Base-by-base conservation (phyloP, 345 rosid species). In the Diplotaxis tenuifolia region DNA sequence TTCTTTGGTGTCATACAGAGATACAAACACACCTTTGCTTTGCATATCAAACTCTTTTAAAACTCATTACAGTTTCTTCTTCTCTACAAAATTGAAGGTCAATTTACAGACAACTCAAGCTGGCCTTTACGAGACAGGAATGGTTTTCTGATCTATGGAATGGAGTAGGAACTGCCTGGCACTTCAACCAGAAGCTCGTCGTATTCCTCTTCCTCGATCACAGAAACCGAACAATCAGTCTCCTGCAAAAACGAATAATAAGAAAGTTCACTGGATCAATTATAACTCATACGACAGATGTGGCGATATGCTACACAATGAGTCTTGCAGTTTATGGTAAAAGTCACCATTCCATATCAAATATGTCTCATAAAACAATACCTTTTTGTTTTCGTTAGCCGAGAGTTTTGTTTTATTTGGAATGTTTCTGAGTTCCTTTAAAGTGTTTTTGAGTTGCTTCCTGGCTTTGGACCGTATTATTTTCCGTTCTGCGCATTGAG, bases 131-230 rank as follows among this genome's bases (percentile, higher is more conserved):
- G 74, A 68, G 42, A 21, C 57, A 20, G 34, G 55, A 32, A 9
- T 71, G 40, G 3, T 63, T 57, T 32, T 53, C 64, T 58, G 23
- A 16, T 74, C 78, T 56, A 19, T 65, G 50, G 92, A 85, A 19
- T 65, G 50, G 92, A 85, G 77, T 91, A 89, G 42, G 97, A 80
- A 81, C 97, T 91, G 73, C 97, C 96, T 10, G 99, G 99, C 68
- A 95, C 97, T 61, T 75, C 81, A 34, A 95, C 86, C 19, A 91
- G 67, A 63, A 92, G 92, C 57, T 87, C 92, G 25, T 87, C 92
- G 12, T 91, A 93, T 21, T 88, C 88, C 18, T 31, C 73, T 3
- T 32, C 61, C 1, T 74, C 73, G 4, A 77, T 68, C 16, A 20
- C 62, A 32, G 70, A 62, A 31, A 78, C 76, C 19, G 65, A 60